These are phyloP conservation scores for Thinopyrum obtusiflorum DNA, from an alignment of 202 grass and related monocot genomes.

Conservation along the genomic window DNA sequence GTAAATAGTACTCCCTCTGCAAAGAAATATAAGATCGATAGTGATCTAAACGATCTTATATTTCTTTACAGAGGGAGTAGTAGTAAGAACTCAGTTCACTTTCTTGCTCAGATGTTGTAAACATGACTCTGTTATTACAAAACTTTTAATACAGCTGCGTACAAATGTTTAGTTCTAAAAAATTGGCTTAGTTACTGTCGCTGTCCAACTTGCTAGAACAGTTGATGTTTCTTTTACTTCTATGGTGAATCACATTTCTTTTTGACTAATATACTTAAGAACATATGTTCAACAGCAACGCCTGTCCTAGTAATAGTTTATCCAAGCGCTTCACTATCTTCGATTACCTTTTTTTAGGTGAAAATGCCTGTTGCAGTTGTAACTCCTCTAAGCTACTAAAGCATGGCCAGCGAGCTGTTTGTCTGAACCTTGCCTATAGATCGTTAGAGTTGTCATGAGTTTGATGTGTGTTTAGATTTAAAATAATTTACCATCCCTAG, in stretches of 20 bases:
- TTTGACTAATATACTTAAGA: neutral
- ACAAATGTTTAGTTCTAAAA: neutral
- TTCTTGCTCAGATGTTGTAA: neutral
- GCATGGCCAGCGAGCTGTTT: neutral
- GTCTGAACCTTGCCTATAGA: neutral
- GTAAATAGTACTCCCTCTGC: conserved; percentile 21
- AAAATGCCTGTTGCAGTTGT: neutral
- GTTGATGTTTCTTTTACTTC: neutral
- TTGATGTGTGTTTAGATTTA: neutral
- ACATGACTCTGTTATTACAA: neutral
- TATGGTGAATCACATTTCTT: neutral
- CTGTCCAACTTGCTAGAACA: neutral
- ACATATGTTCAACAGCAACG: neutral
- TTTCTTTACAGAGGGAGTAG: too few species aligned
- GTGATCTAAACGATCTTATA: too few species aligned
- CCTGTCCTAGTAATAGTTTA: neutral
- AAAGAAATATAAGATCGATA: too few species aligned
- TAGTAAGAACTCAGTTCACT: neutral
- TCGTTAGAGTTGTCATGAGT: neutral
- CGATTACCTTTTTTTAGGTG: neutral
- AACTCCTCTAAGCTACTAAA: neutral
- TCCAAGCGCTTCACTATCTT: neutral
- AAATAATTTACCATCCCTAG: neutral
- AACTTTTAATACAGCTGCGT: neutral
- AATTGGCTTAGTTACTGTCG: neutral